phyloP scores from a whole-genome alignment of 2,329 filamentous ascomycete genomes.

The Aspergillus hortae region DNA sequence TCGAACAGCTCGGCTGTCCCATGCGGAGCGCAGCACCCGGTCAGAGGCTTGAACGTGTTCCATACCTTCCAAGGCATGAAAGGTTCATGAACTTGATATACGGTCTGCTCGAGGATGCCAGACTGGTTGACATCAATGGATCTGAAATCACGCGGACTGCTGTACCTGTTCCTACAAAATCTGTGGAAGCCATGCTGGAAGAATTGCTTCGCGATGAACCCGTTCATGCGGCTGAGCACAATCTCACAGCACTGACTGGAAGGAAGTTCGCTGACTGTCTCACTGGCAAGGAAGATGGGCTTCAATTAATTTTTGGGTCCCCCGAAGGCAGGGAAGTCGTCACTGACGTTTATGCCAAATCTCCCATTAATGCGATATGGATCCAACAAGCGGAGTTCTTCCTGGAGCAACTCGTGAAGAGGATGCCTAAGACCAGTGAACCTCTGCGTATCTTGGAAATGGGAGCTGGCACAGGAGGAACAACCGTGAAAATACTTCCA shows the following conservation, averaged over 20 bases:
- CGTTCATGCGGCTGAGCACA: slow-evolving; percentile 19
- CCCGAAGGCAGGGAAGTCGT: slow-evolving; percentile 32
- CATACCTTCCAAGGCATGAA: slow-evolving; percentile 21
- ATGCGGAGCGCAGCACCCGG: slow-evolving; percentile 19
- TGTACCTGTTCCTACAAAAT: slow-evolving; percentile 7
- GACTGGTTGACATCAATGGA: slow-evolving; percentile 26
- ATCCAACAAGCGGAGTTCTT: slow-evolving; percentile 31
- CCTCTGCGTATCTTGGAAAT: slow-evolving; percentile 25
- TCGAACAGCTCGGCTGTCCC: slow-evolving; percentile 29
- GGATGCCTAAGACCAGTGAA: neutral
- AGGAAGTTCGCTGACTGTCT: slow-evolving; percentile 13
- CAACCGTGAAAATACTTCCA: slow-evolving; percentile 26
- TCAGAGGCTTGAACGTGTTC: slow-evolving; percentile 16
- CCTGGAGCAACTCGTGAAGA: slow-evolving; percentile 13
- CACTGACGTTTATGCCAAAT: slow-evolving; percentile 32
- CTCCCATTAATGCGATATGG: slow-evolving; percentile 28
- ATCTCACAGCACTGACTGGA: slow-evolving; percentile 14
- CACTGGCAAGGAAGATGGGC: slow-evolving; percentile 32
- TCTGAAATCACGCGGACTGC: slow-evolving; percentile 24
- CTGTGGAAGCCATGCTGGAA: slow-evolving; percentile 19
- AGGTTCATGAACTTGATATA: slow-evolving; percentile 30
- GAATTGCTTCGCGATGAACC: slow-evolving; percentile 24
- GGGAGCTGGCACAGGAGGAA: slow-evolving; percentile 37
- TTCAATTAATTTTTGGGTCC: slow-evolving; percentile 38
- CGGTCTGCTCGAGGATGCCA: slow-evolving; percentile 28